These are phyloP conservation scores for Umbelopsis sp. DNA, from an alignment of 192 early-diverging fungal species.

Conservation along the genomic window DNA sequence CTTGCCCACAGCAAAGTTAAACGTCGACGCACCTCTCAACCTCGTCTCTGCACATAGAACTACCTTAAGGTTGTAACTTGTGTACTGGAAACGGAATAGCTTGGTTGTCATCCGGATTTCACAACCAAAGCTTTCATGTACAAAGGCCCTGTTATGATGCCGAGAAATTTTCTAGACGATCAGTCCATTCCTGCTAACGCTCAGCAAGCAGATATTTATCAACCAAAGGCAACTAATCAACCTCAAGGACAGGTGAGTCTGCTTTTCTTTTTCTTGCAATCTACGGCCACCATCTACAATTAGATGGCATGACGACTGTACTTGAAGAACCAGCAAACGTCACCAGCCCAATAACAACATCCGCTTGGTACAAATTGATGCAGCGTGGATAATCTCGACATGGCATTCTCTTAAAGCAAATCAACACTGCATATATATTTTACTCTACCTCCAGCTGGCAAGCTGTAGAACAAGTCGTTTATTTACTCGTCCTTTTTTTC, in stretches of 20 bases:
- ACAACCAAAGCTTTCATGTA: conserved; percentile 13
- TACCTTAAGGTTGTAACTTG: neutral
- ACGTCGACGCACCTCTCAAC: neutral
- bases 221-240: conserved; percentile 70
- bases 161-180: conserved; percentile 28
- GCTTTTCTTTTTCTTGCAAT: neutral
- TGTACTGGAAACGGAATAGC: conserved; percentile 8
- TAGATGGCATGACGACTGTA: neutral
- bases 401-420: neutral
- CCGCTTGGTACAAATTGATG: too few species aligned
- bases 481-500: neutral
- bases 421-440: neutral
- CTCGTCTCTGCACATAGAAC: conserved; percentile 10
- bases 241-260: conserved; percentile 53
- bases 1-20: conserved; percentile 12
- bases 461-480: neutral
- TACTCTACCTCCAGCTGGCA: too few species aligned
- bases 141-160: conserved; percentile 29
- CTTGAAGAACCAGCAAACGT: neutral
- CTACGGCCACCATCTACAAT: neutral
- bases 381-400: too few species aligned
- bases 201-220: conserved; percentile 51
- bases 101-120: conserved; percentile 10
- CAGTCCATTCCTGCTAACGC: conserved; percentile 17
- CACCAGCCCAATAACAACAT: neutral